Evolutionary conservation across 768 basidiomycete genomes (phyloP), one percentile per base, ranked within the genome.

Genomic region (Holtermannia corniformis): DNA sequence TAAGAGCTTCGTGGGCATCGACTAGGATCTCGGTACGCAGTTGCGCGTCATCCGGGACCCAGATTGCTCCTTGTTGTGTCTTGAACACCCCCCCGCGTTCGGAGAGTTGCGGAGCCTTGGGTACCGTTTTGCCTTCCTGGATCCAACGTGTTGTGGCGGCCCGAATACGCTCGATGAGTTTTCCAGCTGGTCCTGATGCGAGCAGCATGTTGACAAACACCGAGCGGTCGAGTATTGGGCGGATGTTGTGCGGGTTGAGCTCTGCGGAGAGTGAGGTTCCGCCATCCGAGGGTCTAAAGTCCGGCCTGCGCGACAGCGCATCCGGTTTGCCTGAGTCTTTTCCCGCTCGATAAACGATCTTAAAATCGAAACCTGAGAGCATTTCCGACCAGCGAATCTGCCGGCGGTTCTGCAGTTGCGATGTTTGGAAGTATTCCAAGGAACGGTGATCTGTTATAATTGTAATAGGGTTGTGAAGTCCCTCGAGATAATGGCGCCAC

Each of bases 301-400:
- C 57, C 26, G 28, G n/a, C 23, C 54, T 32, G 28, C 57, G 16
- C 4, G 54, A 21, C 14, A 59, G 55, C 5, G 57, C 54, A 32
- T 59, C 54, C 10, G 57, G 49, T 26, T 41, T 49, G n/a, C 28
- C 47, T 5, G 26, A 26, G 16, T 41, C 21, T 14, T 14, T 49
- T 5, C 57, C 57, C 16, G 57, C 50, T 23, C 48, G 21, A 21
- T 56, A 59, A 19, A 42, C 26, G 19, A 59, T 43, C 4, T 20
- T 45, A 52, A 64, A 60, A 47, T 58, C 41, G 49, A 46, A 51
- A 22, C 44, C 25, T 3, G 46, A 12, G 7, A 61, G 19, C 4
- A 23, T 27, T 16, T 51, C 28, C 7, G 71, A 63, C 79, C 79
- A 80, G 5, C 73, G 52, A 0, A 75, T 76, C 64, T 80, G 77